Conservation (phyloP, 164 flowering plant genomes). For the Akebia trifoliata region DNA sequence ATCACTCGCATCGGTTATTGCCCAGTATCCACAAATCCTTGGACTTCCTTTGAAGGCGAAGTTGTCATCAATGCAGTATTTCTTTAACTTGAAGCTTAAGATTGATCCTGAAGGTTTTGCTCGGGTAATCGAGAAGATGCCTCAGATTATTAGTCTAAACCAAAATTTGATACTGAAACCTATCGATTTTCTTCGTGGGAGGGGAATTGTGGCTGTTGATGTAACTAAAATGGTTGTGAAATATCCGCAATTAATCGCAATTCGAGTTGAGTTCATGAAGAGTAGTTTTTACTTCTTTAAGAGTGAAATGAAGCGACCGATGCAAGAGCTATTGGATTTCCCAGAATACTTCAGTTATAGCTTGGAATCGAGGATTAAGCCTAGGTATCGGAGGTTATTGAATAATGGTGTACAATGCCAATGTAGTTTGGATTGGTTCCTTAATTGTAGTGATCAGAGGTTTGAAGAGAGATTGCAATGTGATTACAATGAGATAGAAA, state of each 20-base stretch:
- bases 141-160: conserved; percentile 76
- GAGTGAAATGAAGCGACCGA: conserved; percentile 75
- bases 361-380: conserved; percentile 84
- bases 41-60: conserved; percentile 92
- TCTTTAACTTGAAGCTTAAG: conserved; percentile 80
- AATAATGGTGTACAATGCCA: conserved; percentile 63
- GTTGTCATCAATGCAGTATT: conserved; percentile 72
- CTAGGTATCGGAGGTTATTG: conserved; percentile 56
- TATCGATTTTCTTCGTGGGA: conserved; percentile 61
- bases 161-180: conserved; percentile 78
- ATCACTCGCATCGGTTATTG: conserved; percentile 51
- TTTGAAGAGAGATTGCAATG: conserved; percentile 77
- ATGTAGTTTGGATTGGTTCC: conserved; percentile 69
- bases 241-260: conserved; percentile 74
- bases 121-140: conserved; percentile 71
- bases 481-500: conserved; percentile 64
- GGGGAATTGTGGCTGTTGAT: conserved; percentile 53
- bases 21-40: conserved; percentile 79
- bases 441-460: conserved; percentile 86
- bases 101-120: conserved; percentile 88
- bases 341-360: conserved; percentile 90
- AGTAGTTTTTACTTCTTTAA: conserved; percentile 71
- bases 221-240: conserved; percentile 76
- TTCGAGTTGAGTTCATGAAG: conserved; percentile 68
- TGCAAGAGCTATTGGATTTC: conserved; percentile 76